Evolutionary conservation across 225 moss, liverwort and hornwort genomes (phyloP).

Genomic region (Polytrichum commune): DNA sequence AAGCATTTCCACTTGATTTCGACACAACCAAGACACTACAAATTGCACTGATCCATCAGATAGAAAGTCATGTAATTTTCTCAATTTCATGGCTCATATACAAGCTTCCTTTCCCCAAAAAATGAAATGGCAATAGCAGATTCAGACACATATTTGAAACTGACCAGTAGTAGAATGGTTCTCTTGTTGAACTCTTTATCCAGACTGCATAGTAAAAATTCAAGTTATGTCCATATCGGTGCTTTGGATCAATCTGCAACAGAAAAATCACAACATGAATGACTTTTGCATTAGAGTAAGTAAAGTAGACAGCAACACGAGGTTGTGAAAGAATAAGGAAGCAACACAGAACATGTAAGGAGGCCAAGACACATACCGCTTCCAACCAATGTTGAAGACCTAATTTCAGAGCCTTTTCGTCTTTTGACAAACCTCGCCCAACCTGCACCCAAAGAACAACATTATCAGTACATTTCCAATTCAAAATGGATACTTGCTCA

Average conservation of each 20-base stretch:
- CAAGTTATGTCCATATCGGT: slow-evolving; percentile 94
- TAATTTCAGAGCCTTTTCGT: slow-evolving; percentile 69
- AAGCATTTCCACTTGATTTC: neutral
- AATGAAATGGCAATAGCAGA: neutral
- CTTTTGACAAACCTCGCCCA: slow-evolving; percentile 78
- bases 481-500: neutral
- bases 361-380: slow-evolving; percentile 59
- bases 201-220: slow-evolving; percentile 69
- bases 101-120: neutral
- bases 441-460: slow-evolving; percentile 42
- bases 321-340: neutral
- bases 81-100: too few relatives aligned
- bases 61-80: too few relatives aligned
- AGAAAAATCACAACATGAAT: slow-evolving; percentile 3
- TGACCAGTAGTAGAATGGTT: slow-evolving; percentile 96
- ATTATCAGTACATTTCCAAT: neutral
- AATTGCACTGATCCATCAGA: too few relatives aligned
- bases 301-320: neutral
- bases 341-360: neutral
- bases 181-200: slow-evolving; percentile 56
- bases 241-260: slow-evolving; percentile 80
- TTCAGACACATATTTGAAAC: slow-evolving; percentile 12
- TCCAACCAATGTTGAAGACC: slow-evolving; percentile 94
- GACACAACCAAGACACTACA: neutral
- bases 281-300: neutral